A percentile compares a stretch with the other conserved stretches of the same genome.
phyloP scores from a whole-genome alignment of 768 basidiomycete genomes.

The Rhodotorula taiwanensis region DNA sequence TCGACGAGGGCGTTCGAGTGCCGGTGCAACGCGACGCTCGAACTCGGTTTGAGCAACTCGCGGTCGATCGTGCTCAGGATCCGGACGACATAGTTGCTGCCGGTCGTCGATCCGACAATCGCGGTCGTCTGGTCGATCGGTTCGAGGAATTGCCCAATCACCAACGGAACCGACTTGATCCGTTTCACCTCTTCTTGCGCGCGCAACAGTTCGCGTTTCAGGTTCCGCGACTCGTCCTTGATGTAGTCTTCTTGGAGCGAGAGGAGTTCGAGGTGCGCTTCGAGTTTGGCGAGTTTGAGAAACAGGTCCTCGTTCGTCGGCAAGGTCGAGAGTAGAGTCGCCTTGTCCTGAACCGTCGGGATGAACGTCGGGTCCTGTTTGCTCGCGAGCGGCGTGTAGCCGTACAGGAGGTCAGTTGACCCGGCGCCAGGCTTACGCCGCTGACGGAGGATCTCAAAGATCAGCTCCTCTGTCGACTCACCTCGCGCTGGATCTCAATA shows the following conservation, averaged over 20 bases:
- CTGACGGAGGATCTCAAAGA: too few species aligned
- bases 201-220: constrained; percentile 94
- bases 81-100: constrained; percentile 95
- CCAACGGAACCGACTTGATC: constrained; percentile 95
- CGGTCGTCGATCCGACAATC: constrained; percentile 95
- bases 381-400: neutral
- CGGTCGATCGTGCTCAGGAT: constrained; percentile 95
- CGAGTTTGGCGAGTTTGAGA: constrained; percentile 92
- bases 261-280: constrained; percentile 89
- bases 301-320: constrained; percentile 69
- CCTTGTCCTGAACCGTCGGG: constrained; percentile 21
- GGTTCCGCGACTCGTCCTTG: constrained; percentile 95
- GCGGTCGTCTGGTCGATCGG: constrained; percentile 95
- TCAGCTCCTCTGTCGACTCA: too few species aligned
- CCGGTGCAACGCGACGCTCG: constrained; percentile 91
- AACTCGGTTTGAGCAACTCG: constrained; percentile 88
- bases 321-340: constrained; percentile 22
- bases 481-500: constrained; percentile 35
- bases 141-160: constrained; percentile 98
- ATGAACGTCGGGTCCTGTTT: constrained; percentile 37
- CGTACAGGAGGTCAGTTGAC: too few species aligned
- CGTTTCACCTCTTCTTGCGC: constrained; percentile 99
- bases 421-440: too few species aligned
- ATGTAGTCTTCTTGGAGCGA: constrained; percentile 78
- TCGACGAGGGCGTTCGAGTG: constrained; percentile 98